Conservation (phyloP, 2,329 filamentous ascomycete species). For the Pseudopyricularia javanii region DNA sequence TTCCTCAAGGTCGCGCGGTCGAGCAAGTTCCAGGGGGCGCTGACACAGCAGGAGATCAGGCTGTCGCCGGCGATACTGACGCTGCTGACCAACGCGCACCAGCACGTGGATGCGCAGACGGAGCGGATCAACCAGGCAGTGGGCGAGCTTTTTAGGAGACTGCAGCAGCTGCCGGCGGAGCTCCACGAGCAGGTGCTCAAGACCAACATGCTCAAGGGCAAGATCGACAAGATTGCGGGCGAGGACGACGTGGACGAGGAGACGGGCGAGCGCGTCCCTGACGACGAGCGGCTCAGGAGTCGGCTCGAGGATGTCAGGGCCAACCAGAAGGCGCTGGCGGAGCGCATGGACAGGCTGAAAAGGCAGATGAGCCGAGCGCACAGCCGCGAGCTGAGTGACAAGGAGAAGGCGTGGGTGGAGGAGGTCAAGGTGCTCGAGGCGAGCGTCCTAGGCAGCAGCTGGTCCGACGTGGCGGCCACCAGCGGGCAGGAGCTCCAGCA, state of each 20-base stretch:
- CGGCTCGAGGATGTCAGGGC: slow-evolving; percentile 41
- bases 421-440: slow-evolving; percentile 25
- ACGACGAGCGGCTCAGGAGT: slow-evolving; percentile 44
- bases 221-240: slow-evolving; percentile 54
- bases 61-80: slow-evolving; percentile 60
- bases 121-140: slow-evolving; percentile 56
- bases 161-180: slow-evolving; percentile 55
- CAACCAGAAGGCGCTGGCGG: slow-evolving; percentile 42
- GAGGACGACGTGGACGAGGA: slow-evolving; percentile 14
- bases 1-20: slow-evolving; percentile 33
- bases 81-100: slow-evolving; percentile 61
- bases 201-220: slow-evolving; percentile 50
- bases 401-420: slow-evolving; percentile 40
- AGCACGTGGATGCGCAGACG: slow-evolving; percentile 58
- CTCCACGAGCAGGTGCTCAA: slow-evolving; percentile 55
- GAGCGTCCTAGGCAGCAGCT: slow-evolving; percentile 26
- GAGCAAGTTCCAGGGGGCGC: slow-evolving; percentile 41
- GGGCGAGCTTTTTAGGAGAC: slow-evolving; percentile 60
- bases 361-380: slow-evolving; percentile 34
- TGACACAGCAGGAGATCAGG: slow-evolving; percentile 55
- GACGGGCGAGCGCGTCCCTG: slow-evolving; percentile 24
- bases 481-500: background rate
- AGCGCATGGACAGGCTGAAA: slow-evolving; percentile 47
- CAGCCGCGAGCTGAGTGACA: slow-evolving; percentile 44
- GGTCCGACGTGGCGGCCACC: slow-evolving; percentile 7